Conservation (phyloP, 768 basidiomycete species). For the Termitomyces sp. region DNA sequence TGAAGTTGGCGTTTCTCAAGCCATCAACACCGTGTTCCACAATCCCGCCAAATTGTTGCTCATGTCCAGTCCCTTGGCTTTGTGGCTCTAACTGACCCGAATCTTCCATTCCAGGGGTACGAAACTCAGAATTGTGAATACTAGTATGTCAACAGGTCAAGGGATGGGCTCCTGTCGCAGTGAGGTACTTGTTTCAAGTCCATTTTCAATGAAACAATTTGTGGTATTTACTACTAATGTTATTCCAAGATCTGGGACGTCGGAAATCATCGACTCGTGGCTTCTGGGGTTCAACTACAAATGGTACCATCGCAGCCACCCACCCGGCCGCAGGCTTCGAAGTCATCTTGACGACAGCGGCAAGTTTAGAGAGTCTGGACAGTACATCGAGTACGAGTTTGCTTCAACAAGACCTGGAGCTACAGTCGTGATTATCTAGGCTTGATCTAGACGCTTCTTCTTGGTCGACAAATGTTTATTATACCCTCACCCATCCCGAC, state of each 20-base stretch:
- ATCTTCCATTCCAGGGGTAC: constrained; percentile 34
- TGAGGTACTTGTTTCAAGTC: constrained; percentile 31
- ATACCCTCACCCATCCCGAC: too few species aligned
- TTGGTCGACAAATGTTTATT: background rate
- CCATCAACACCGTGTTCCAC: constrained; percentile 46
- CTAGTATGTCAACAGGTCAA: constrained; percentile 30
- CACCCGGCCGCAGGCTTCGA: background rate
- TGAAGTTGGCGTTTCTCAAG: constrained; percentile 40
- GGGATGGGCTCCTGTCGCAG: constrained; percentile 33
- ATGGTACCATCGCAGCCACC: constrained; percentile 31
- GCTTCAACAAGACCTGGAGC: background rate
- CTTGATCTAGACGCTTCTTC: background rate
- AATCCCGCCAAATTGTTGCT: constrained; percentile 37
- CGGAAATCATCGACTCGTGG: constrained; percentile 36
- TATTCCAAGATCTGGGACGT: constrained; percentile 39
- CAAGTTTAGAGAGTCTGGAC: background rate
- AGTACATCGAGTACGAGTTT: background rate
- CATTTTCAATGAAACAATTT: background rate
- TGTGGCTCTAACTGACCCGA: background rate
- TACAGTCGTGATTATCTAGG: background rate
- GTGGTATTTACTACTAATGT: background rate
- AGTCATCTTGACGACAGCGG: background rate
- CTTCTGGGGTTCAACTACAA: constrained; percentile 40
- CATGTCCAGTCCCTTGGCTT: background rate
- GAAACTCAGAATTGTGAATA: constrained; percentile 40